Conservation (phyloP, 495 filamentous ascomycete species). For the Penicillium argentinense region DNA sequence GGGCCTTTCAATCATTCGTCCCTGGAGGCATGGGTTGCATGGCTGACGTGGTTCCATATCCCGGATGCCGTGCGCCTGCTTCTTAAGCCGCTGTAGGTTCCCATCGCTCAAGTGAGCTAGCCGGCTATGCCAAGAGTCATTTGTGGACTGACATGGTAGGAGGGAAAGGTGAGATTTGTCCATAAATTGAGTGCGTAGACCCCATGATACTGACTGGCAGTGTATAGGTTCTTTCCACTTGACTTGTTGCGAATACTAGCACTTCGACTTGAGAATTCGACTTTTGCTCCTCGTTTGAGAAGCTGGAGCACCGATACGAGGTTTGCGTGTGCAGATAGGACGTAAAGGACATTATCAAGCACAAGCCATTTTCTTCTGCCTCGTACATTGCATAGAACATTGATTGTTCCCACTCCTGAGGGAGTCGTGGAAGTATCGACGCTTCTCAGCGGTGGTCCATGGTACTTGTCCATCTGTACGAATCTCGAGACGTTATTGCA, state of each 20-base stretch:
- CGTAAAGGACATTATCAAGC: constrained; percentile 11
- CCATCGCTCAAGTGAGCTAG: constrained; percentile 14
- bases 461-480: constrained; percentile 9
- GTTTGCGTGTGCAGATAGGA: constrained; percentile 12
- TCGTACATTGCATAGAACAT: constrained; percentile 12
- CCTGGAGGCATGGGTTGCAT: constrained; percentile 17
- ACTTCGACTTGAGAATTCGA: constrained; percentile 10
- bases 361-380: constrained; percentile 17
- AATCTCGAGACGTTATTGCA: constrained; percentile 14
- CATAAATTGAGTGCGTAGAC: constrained; percentile 15
- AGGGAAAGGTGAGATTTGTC: constrained; percentile 11
- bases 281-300: constrained; percentile 14
- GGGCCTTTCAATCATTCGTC: constrained; percentile 19
- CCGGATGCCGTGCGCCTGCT: constrained; percentile 12
- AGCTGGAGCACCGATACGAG: constrained; percentile 13
- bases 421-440: constrained; percentile 11
- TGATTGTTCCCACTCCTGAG: constrained; percentile 1
- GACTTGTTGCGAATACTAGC: constrained; percentile 8
- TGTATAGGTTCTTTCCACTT: constrained; percentile 12
- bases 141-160: constrained; percentile 19
- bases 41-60: constrained; percentile 8
- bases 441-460: constrained; percentile 11
- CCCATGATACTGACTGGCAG: constrained; percentile 14
- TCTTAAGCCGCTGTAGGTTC: constrained; percentile 3
- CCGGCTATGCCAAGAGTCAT: constrained; percentile 15